Evolutionary conservation across 345 rosid genomes (phyloP), one percentile per base, ranked within the genome.

Genomic region (Arabidopsis arenosa): DNA sequence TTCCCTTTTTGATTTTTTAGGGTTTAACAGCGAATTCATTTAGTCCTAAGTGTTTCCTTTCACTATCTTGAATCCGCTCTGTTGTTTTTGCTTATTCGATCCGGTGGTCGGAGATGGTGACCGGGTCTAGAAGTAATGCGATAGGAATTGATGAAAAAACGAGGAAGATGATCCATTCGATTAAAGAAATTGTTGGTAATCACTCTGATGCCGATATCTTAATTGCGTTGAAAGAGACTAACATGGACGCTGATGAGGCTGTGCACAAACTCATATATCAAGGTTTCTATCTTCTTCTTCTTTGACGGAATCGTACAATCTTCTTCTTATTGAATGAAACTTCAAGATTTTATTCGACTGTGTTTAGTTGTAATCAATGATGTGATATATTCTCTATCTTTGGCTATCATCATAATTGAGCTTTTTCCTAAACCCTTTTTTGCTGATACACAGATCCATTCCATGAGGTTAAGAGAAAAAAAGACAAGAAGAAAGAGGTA

Each of bases 401-500:
- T 18, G 21, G 21, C 21, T 18, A 18, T 18, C 21, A 18, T 18
- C 21, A 18, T 18, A 18, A 18, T 18, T 53, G 9, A 51, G 55
- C 41, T 5, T 39, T 39, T 39, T 18, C 21, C 21, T 18, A 18
- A 18, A 18, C 21, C 21, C 21, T 18, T 18, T 23, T 14, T 32
- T 17, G 36, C 53, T 21, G 32, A 15, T 60, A 15, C 33, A 26
- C 86, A 93, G 98, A 90, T 85, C 87, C 98, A 30, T 93, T 89
- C 67, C 96, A 77, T 65, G 93, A 85, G 81, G 98, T 93, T 43
- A 89, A 83, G 83, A 87, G 96, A 57, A 89, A 71, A 81, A 85
- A 80, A 69, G 95, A 89, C 74, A 85, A 81, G 86, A 89, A 87
- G 84, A 91, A 89, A 80, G 97, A 91, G 96, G 98, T 89, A 85